Percentiles rank a stretch among this genome's conserved stretches.
Conservation (phyloP, 2,329 filamentous ascomycete genomes). For the Colletotrichum theobromicola region DNA sequence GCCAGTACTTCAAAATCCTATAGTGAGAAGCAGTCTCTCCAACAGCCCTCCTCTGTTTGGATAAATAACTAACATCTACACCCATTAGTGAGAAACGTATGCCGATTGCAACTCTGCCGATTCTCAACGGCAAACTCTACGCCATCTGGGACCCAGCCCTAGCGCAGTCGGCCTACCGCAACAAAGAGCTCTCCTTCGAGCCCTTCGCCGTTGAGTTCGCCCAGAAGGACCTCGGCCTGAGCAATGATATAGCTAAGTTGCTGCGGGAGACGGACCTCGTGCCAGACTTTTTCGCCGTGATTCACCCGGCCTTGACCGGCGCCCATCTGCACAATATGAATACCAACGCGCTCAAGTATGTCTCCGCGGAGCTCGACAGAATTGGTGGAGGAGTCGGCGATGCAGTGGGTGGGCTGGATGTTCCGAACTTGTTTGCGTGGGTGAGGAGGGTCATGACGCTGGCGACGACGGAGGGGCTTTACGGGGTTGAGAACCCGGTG, state of each 20-base stretch:
- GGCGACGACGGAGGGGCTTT: conserved; percentile 43
- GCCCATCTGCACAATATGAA: neutral
- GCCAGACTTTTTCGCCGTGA: neutral
- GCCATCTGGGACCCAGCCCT: conserved; percentile 44
- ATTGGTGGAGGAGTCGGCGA: neutral
- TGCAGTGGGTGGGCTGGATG: conserved; percentile 27
- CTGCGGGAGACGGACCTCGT: conserved; percentile 29
- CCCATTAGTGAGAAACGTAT: conserved; percentile 26
- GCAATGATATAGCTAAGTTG: conserved; percentile 32
- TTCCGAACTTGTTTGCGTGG: conserved; percentile 44
- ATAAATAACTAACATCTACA: neutral
- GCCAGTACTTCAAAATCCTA: conserved; percentile 40
- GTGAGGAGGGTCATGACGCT: conserved; percentile 38
- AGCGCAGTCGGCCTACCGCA: conserved; percentile 42
- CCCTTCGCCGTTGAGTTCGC: conserved; percentile 42
- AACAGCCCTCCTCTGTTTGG: neutral
- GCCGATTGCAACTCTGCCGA: conserved; percentile 47
- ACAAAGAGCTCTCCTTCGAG: conserved; percentile 47
- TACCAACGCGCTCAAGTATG: neutral
- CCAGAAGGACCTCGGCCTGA: conserved; percentile 42
- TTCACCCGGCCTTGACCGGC: neutral
- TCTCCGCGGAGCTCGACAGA: neutral
- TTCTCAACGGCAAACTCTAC: conserved; percentile 49
- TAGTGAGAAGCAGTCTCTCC: conserved; percentile 32
- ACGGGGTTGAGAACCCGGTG: conserved; percentile 48